Evolutionary conservation across 164 flowering plant genomes (phyloP).

Genomic region (Liquidambar formosana): DNA sequence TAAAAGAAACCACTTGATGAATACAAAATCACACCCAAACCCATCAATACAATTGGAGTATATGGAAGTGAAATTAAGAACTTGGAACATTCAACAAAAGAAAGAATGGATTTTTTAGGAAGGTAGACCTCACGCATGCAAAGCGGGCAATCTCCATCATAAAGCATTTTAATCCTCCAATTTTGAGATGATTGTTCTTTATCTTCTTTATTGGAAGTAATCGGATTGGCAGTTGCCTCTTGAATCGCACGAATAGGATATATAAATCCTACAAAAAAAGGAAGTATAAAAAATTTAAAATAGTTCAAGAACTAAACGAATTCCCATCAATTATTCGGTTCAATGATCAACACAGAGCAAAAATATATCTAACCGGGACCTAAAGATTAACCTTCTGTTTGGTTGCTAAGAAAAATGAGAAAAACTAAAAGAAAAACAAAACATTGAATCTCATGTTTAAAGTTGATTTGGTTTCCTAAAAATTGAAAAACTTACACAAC

Average conservation of each 20-base stretch:
- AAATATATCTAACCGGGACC: too few relatives aligned
- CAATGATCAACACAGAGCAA: too few relatives aligned
- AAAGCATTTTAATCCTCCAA: constrained; percentile 94
- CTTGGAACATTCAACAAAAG: neutral
- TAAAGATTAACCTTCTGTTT: too few relatives aligned
- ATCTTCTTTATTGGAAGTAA: constrained; percentile 33
- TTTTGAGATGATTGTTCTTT: constrained; percentile 30
- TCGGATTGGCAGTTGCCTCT: constrained; percentile 36
- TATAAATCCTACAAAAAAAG: constrained; percentile 27
- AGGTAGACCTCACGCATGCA: constrained; percentile 87
- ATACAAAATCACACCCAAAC: too few relatives aligned
- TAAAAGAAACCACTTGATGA: too few relatives aligned
- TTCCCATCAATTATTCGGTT: too few relatives aligned
- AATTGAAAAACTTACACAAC: neutral
- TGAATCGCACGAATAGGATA: constrained; percentile 50
- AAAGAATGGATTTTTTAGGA: neutral
- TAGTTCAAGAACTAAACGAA: neutral
- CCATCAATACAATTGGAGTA: neutral
- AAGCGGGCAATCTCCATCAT: constrained; percentile 95
- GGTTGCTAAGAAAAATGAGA: too few relatives aligned
- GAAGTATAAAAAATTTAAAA: neutral
- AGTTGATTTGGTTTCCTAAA: too few relatives aligned
- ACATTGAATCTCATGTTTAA: too few relatives aligned
- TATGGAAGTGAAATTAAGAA: neutral
- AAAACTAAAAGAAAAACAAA: too few relatives aligned